A percentile compares a stretch with the other conserved stretches of the same genome.
Conservation (phyloP, 2,329 filamentous ascomycete genomes). For the Epichloe bromicola region DNA sequence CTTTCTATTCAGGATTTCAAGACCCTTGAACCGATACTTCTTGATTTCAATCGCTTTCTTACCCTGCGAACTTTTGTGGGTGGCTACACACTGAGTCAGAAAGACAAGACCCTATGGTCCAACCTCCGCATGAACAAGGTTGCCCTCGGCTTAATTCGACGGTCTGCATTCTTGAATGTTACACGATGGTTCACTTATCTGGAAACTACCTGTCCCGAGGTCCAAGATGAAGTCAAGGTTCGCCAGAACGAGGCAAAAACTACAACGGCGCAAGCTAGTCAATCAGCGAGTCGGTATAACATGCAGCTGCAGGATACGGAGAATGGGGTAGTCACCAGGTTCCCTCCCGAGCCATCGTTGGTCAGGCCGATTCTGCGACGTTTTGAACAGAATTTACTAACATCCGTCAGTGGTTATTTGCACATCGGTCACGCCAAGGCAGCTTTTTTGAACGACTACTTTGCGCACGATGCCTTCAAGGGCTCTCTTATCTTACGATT, state of each 20-base stretch:
- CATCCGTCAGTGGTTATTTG: constrained; percentile 48
- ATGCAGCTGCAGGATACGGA: constrained; percentile 67
- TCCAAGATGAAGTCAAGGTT: background rate
- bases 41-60: background rate
- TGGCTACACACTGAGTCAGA: background rate
- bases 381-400: background rate
- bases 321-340: constrained; percentile 71
- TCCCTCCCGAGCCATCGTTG: constrained; percentile 70
- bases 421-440: constrained; percentile 88
- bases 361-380: background rate
- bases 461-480: constrained; percentile 78
- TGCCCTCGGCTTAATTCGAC: background rate
- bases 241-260: background rate
- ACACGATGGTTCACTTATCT: background rate
- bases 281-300: constrained; percentile 39
- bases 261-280: background rate
- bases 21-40: too few species aligned
- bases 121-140: background rate
- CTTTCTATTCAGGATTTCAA: too few species aligned
- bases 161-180: background rate
- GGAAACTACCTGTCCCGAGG: background rate
- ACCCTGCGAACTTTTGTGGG: background rate
- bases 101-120: background rate
- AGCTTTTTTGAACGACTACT: constrained; percentile 78
- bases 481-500: constrained; percentile 76